These are phyloP conservation scores for Epithemia pelagica DNA, from an alignment of 108 stramenopile species.

Conservation along the genomic window DNA sequence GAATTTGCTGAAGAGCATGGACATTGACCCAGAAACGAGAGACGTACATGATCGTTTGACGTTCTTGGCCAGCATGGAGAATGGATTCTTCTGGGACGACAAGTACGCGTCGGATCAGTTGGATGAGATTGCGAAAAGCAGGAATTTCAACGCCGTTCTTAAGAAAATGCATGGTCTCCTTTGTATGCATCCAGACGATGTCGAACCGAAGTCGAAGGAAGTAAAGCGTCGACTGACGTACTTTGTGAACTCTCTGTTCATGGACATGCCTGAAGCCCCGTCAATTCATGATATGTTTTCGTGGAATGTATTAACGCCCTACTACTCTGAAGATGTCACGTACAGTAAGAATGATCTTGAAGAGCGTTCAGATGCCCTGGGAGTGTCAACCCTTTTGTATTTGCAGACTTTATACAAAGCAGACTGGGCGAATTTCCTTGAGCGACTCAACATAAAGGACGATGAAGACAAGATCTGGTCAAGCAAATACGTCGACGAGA, in stretches of 20 bases:
- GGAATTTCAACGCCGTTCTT: constrained; percentile 63
- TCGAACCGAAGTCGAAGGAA: constrained; percentile 93
- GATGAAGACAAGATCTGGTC: constrained; percentile 91
- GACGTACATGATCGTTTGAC: constrained; percentile 82
- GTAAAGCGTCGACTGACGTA: constrained; percentile 91
- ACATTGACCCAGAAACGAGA: constrained; percentile 40
- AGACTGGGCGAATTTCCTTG: constrained; percentile 94
- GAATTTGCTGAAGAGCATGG: constrained; percentile 59
- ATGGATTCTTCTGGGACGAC: constrained; percentile 96
- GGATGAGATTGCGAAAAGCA: constrained; percentile 73
- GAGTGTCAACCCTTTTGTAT: constrained; percentile 93
- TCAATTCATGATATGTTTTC: constrained; percentile 93
- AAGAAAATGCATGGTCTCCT: constrained; percentile 90
- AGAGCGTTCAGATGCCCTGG: constrained; percentile 82
- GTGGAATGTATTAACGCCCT: constrained; percentile 96
- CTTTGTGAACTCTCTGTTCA: constrained; percentile 97
- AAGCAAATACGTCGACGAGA: constrained; percentile 80
- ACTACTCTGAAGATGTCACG: constrained; percentile 95
- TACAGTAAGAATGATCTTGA: constrained; percentile 90
- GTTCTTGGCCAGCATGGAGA: constrained; percentile 81
- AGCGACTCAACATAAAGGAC: constrained; percentile 75
- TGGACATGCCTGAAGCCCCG: constrained; percentile 97
- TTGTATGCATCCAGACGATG: constrained; percentile 87
- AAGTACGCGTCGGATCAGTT: constrained; percentile 87
- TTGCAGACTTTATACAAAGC: constrained; percentile 91